phyloP scores from a whole-genome alignment of 2,329 filamentous ascomycete species.

The Capronia coronata region DNA sequence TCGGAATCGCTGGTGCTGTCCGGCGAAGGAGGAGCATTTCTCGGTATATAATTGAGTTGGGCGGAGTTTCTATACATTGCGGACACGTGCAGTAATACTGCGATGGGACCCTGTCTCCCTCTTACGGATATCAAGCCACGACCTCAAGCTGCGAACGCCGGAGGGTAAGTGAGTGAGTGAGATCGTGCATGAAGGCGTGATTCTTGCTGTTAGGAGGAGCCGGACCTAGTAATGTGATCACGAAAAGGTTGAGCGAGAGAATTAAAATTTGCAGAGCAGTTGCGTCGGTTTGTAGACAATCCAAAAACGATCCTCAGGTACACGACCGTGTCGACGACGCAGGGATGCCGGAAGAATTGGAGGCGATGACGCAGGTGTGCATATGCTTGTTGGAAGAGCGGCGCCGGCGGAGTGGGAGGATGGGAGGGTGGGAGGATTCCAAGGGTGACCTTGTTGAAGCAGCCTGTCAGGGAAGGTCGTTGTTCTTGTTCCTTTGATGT shows the following conservation, averaged over 20 bases:
- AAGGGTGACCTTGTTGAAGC: too few species aligned
- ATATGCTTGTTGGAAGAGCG: neutral
- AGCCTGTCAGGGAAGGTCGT: too few species aligned
- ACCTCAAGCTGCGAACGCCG: neutral
- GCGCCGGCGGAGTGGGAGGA: neutral
- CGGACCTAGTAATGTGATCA: neutral
- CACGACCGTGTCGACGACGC: neutral
- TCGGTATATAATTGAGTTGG: constrained; percentile 14
- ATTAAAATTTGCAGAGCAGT: neutral
- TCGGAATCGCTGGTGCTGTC: constrained; percentile 22
- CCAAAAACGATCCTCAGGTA: neutral
- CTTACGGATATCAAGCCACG: neutral
- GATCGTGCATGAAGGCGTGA: constrained; percentile 3
- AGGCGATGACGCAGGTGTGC: neutral
- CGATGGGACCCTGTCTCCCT: neutral
- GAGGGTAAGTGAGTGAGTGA: neutral
- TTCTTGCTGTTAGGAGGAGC: neutral
- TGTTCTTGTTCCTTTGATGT: neutral
- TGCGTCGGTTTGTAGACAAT: neutral
- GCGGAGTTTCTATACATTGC: constrained; percentile 23
- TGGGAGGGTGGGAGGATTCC: neutral
- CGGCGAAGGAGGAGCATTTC: constrained; percentile 16
- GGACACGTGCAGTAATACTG: neutral
- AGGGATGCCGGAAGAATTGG: neutral
- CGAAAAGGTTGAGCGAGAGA: neutral